phyloP scores from a whole-genome alignment of 2,329 filamentous ascomycete species.

The Clarireedia homoeocarpa region DNA sequence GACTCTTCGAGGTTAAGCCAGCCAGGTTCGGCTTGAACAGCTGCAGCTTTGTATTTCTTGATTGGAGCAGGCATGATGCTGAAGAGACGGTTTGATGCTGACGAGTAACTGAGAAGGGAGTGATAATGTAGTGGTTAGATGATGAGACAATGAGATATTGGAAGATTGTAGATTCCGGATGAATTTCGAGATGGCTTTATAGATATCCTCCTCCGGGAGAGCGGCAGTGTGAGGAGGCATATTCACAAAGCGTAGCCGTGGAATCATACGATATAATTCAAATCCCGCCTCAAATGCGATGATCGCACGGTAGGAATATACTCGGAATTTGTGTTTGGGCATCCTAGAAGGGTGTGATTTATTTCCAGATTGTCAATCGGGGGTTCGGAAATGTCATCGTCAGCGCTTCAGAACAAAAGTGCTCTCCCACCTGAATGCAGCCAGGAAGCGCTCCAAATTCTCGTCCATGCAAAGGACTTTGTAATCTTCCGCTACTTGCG shows the following conservation, averaged over 20 bases:
- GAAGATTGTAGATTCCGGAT: not conserved
- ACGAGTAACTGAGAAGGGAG: no score
- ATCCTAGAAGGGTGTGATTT: no score
- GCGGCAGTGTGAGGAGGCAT: not conserved
- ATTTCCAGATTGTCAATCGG: no score
- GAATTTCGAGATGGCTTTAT: not conserved
- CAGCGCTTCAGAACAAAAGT: no score
- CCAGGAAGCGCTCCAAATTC: no score
- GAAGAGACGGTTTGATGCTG: not conserved
- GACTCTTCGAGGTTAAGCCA: conserved; percentile 50
- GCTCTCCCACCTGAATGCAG: no score
- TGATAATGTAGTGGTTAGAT: not conserved
- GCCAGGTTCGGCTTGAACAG: conserved; percentile 48
- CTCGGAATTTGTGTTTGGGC: no score
- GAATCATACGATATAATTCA: not conserved
- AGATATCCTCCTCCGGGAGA: not conserved
- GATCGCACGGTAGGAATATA: no score
- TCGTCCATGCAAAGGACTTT: no score
- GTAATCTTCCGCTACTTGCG: no score
- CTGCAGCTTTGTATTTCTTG: conserved; percentile 31
- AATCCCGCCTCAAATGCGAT: conserved; percentile 1
- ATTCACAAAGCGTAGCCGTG: not conserved
- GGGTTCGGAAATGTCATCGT: no score
- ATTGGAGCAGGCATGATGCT: conserved; percentile 7
- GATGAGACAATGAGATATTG: not conserved